Evolutionary conservation across 768 basidiomycete genomes (phyloP).

Genomic region (Gloeopeniophorella convolvens): DNA sequence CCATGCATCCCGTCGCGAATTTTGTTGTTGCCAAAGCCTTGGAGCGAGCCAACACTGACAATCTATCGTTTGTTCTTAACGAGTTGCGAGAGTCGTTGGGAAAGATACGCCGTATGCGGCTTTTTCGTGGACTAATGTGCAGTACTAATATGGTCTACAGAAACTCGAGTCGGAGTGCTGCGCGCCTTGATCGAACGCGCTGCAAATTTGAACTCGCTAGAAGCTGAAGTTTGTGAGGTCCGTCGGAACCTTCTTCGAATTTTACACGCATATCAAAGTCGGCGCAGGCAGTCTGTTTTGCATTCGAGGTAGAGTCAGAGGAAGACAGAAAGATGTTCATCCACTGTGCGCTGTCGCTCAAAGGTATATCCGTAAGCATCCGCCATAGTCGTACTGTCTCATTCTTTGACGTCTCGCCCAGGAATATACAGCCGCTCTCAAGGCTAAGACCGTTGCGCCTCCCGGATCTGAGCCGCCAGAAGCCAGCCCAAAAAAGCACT

Average conservation of each 20-base stretch:
- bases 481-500: slow-evolving; percentile 23
- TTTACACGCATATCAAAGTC: not conserved
- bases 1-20: slow-evolving; percentile 87
- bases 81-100: slow-evolving; percentile 55
- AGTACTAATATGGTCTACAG: slow-evolving; percentile 37
- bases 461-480: not conserved
- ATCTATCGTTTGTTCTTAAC: slow-evolving; percentile 47
- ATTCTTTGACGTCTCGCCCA: not conserved
- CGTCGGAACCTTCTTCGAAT: not conserved
- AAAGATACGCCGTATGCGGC: slow-evolving; percentile 65
- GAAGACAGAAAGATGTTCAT: slow-evolving; percentile 17
- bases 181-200: slow-evolving; percentile 70
- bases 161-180: slow-evolving; percentile 70
- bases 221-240: slow-evolving; percentile 19
- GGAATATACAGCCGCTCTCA: slow-evolving; percentile 23
- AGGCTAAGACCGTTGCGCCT: not conserved
- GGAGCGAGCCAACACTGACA: slow-evolving; percentile 48
- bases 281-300: slow-evolving; percentile 22
- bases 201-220: slow-evolving; percentile 22
- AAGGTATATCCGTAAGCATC: slow-evolving; percentile 7
- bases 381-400: not conserved
- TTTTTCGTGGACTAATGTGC: not conserved
- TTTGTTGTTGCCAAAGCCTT: slow-evolving; percentile 84
- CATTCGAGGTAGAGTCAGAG: slow-evolving; percentile 11
- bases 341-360: slow-evolving; percentile 13